Conservation (phyloP, 257 asterid species). For the Solanum ahanhuiri region DNA sequence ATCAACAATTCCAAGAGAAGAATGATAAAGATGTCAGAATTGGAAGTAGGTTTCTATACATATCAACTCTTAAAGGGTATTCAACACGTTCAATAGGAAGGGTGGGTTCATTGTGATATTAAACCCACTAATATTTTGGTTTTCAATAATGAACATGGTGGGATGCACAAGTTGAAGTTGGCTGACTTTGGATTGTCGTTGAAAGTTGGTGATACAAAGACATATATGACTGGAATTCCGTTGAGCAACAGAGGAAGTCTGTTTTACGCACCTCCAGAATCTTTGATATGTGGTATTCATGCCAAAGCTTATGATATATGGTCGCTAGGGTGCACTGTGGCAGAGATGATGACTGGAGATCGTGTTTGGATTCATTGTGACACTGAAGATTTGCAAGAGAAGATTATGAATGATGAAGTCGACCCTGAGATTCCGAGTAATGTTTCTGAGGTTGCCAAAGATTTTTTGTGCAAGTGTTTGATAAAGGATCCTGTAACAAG, state of each 20-base stretch:
- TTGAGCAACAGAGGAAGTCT: background rate
- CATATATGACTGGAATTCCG: background rate
- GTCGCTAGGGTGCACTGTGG: background rate
- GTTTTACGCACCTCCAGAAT: background rate
- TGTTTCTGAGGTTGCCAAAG: background rate
- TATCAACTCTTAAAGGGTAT: too few species aligned
- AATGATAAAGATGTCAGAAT: too few species aligned
- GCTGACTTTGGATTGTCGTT: too few species aligned
- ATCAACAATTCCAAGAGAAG: background rate
- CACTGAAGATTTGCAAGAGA: background rate
- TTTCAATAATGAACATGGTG: too few species aligned
- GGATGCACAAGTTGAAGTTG: too few species aligned
- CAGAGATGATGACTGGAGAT: slow-evolving; percentile 1
- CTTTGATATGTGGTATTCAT: background rate
- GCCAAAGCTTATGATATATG: background rate
- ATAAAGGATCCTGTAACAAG: background rate
- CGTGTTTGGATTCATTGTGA: background rate
- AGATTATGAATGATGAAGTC: background rate
- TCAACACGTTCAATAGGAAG: too few species aligned
- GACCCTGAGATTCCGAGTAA: background rate
- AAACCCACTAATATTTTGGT: too few species aligned
- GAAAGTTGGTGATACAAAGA: too few species aligned
- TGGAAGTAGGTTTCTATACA: too few species aligned
- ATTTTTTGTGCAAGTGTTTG: slow-evolving; percentile 6
- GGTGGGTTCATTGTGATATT: too few species aligned